Evolutionary conservation across 2,329 filamentous ascomycete species (phyloP).

Genomic region (Aphanocladium album): DNA sequence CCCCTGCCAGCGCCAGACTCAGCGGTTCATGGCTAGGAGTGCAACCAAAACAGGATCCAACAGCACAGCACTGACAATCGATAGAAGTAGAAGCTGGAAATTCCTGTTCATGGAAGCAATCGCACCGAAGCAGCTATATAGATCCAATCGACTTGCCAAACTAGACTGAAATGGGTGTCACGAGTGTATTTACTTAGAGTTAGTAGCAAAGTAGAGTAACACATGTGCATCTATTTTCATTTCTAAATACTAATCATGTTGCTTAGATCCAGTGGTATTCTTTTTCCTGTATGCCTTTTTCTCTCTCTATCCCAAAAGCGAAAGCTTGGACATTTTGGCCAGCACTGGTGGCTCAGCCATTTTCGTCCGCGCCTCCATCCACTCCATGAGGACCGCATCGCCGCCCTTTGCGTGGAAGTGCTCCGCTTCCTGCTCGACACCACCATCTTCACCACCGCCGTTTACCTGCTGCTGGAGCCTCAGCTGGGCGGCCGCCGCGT

Average conservation of each 20-base stretch:
- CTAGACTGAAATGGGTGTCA: too few relatives aligned
- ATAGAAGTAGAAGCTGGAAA: too few relatives aligned
- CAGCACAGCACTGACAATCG: too few relatives aligned
- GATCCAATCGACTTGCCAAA: too few relatives aligned
- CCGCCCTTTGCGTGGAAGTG: conserved; percentile 39
- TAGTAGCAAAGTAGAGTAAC: too few relatives aligned
- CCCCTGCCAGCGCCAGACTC: background rate
- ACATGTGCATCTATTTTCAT: background rate
- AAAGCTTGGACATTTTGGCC: conserved; percentile 43
- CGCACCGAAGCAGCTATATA: too few relatives aligned
- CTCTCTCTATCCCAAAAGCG: conserved; percentile 41
- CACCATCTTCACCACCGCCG: conserved; percentile 17
- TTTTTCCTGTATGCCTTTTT: background rate
- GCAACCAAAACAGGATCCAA: too few relatives aligned
- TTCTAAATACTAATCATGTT: background rate
- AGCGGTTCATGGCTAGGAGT: background rate
- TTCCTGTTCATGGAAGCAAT: too few relatives aligned
- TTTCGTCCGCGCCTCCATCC: conserved; percentile 40
- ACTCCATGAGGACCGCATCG: conserved; percentile 49
- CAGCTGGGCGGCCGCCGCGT: conserved; percentile 16
- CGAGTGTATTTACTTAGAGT: too few relatives aligned
- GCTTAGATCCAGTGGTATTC: too few relatives aligned
- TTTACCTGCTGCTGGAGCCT: conserved; percentile 17
- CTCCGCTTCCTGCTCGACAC: conserved; percentile 19
- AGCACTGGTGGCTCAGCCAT: conserved; percentile 45